Evolutionary conservation across 768 basidiomycete species (phyloP).

Genomic region (Tubosaeta sp.): DNA sequence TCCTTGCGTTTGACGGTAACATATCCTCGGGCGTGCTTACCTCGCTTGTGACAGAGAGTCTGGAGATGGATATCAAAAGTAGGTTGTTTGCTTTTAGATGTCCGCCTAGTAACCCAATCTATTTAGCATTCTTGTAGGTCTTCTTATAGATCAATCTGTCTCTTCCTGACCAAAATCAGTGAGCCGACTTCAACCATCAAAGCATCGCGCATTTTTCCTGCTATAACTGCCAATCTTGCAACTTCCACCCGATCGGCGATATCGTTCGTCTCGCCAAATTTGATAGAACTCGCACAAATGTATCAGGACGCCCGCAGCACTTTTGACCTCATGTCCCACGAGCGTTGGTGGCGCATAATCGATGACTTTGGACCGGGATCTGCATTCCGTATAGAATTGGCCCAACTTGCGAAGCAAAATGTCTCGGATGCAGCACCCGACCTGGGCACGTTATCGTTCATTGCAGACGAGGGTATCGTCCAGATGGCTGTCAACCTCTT

Average conservation of each 20-base stretch:
- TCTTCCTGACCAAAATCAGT: slow-evolving; percentile 35
- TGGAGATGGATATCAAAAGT: slow-evolving; percentile 49
- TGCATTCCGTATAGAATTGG: slow-evolving; percentile 62
- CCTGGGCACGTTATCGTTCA: slow-evolving; percentile 52
- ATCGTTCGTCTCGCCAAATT: slow-evolving; percentile 79
- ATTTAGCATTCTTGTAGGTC: slow-evolving; percentile 71
- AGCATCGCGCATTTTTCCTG: slow-evolving; percentile 63
- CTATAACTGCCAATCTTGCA: slow-evolving; percentile 42
- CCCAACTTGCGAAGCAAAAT: slow-evolving; percentile 47
- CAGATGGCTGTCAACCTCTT: slow-evolving; percentile 81
- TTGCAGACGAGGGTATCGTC: slow-evolving; percentile 64
- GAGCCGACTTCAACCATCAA: slow-evolving; percentile 94
- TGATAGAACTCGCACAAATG: slow-evolving; percentile 66
- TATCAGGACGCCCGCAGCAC: slow-evolving; percentile 48
- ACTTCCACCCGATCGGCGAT: slow-evolving; percentile 43
- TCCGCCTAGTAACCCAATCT: slow-evolving; percentile 1
- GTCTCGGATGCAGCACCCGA: slow-evolving; percentile 39
- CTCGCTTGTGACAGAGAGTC: slow-evolving; percentile 49
- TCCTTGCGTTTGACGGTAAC: slow-evolving; percentile 79
- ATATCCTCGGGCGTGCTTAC: slow-evolving; percentile 51
- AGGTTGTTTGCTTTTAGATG: slow-evolving; percentile 19
- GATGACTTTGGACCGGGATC: slow-evolving; percentile 64
- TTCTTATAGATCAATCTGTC: not conserved
- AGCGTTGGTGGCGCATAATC: slow-evolving; percentile 61
- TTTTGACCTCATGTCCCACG: slow-evolving; percentile 47